Evolutionary conservation across 352 stramenopile genomes (phyloP), one percentile per base, ranked within the genome.

Genomic region (Thraustochytrium sp.): DNA sequence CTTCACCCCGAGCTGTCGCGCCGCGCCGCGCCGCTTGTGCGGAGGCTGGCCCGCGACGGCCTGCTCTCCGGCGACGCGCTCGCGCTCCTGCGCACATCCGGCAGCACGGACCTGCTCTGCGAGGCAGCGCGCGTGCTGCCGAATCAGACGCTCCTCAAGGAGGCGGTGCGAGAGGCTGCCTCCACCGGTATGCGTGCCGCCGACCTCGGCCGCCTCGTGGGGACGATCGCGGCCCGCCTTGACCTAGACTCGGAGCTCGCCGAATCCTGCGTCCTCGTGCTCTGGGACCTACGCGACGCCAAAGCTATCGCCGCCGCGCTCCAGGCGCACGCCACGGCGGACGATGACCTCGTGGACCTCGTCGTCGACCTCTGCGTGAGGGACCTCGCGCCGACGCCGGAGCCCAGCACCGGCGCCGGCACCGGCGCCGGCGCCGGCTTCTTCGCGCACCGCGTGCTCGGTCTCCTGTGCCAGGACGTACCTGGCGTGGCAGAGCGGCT

Each of bases 371-470:
- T 55, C 21, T 77, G 65, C 46, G 64, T 77, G 42, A n/a, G 23
- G 34, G 8, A 23, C 1, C 46, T 77, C 31, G 65, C 68, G 5
- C 59, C 16, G 21, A n/a, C n/a, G n/a, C n/a, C n/a, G n/a, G n/a
- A n/a, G n/a, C n/a, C n/a, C n/a, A n/a, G n/a, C n/a, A 55, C 18
- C n/a, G n/a, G n/a, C n/a, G n/a, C n/a, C n/a, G n/a, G n/a, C n/a
- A n/a, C n/a, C n/a, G n/a, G n/a, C n/a, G n/a, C 18, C 18, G 42
- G 64, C 31, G 65, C 65, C 16, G 16, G 16, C n/a, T 77, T 77
- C 46, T 77, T 77, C 44, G 23, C 65, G 42, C 65, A 77, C 29
- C 42, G 34, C 31, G 65, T 77, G 16, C 65, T 77, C 2, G 65
- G 34, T 36, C 31, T 61, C 23, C 16, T 77, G 16, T 77, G 65